Base-by-base conservation (phyloP, 2,329 filamentous ascomycete species). In the Leptographium flavum region DNA sequence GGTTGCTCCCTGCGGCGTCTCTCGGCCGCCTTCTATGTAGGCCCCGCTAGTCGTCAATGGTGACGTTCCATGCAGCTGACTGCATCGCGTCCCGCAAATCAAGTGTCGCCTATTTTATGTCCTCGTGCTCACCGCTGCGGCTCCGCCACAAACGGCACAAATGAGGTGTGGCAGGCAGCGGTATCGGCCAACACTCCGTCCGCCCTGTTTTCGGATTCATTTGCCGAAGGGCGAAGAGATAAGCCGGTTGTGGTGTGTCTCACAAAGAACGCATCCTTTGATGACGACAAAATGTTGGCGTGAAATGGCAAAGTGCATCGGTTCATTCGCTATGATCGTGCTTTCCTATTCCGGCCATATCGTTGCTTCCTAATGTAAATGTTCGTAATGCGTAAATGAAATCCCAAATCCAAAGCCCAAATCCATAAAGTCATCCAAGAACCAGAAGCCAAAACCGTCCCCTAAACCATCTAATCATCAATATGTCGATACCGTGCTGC, bases 401-500 rank as follows among this genome's bases (percentile, higher is more conserved):
- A 37, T 23, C 21, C 22, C 4, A 2, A 9, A 22, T 23, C 27
- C 8, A n/a, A 17, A n/a, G 6, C 35, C 39, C 17, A 17, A 30
- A 31, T 14, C 19, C 17, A 6, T 22, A 17, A 39, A 17, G 11
- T 21, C 19, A 4, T 27, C 22, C 3, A 31, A n/a, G 15, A 5
- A 10, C 25, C 14, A 31, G 23, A 15, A 32, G 11, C 5, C 23
- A 37, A 25, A 43, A 19, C 19, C 5, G 4, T 22, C 13, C 17
- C 17, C n/a, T n/a, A 32, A n/a, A 15, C 11, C 17, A n/a, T 11
- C 11, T 15, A 22, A n/a, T 13, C 17, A 33, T 42, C 43, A 50
- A 21, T 41, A 47, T 13, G 43, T 43, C 40, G 39, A 39, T 8
- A 46, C 40, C 28, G 25, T 25, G 13, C 28, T 28, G 17, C 49